Conservation (phyloP, 305 asterid species). For the Stenogyne calaminthoides region DNA sequence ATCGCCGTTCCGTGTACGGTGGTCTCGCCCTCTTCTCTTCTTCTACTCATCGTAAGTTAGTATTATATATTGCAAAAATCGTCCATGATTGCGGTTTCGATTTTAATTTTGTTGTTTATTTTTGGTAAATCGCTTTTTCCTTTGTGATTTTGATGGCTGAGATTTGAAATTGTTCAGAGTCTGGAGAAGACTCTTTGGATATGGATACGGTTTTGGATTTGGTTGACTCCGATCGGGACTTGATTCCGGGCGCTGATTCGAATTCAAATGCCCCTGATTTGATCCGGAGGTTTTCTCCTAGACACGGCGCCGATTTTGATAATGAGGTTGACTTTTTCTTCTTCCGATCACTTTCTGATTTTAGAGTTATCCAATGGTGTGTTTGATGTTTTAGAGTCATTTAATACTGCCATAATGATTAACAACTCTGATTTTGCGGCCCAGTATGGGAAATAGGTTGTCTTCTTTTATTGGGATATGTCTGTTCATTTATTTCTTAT, state of each 20-base stretch:
- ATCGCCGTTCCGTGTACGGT: conserved; percentile 53
- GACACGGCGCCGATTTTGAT: conserved; percentile 66
- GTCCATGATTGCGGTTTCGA: background rate
- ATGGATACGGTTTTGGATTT: conserved; percentile 58
- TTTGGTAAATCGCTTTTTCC: background rate
- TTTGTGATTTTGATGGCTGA: conserved; percentile 18
- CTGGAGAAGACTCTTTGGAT: conserved; percentile 69
- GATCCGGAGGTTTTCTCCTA: conserved; percentile 55
- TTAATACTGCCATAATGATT: background rate
- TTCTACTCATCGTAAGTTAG: conserved; percentile 41
- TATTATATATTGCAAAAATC: background rate
- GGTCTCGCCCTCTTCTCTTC: conserved; percentile 40
- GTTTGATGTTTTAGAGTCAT: background rate
- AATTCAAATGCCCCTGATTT: conserved; percentile 54
- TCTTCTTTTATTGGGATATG: background rate
- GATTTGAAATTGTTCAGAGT: conserved; percentile 43
- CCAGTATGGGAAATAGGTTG: background rate
- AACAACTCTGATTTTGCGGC: background rate
- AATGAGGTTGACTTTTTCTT: conserved; percentile 41
- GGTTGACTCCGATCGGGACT: conserved; percentile 70
- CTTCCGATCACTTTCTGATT: conserved; percentile 5
- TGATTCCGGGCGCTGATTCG: conserved; percentile 65
- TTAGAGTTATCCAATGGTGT: background rate
- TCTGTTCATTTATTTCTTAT: background rate
- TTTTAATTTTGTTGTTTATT: background rate